Evolutionary conservation across 305 asterid genomes (phyloP), one percentile per base, ranked within the genome.

Genomic region (Andrographis paniculata): DNA sequence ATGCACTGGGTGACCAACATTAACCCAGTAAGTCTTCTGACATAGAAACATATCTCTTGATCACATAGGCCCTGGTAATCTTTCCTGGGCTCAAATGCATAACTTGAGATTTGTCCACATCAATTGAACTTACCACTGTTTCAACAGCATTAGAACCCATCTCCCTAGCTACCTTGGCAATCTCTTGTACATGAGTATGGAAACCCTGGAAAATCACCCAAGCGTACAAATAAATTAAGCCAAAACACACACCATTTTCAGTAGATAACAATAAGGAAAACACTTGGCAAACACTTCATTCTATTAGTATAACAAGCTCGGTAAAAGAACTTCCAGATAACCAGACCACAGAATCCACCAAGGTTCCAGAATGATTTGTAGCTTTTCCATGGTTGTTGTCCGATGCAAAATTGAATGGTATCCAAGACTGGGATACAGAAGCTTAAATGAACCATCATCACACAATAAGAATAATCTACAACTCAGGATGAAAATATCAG

Each of bases 371-470:
- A n/a, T n/a, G 38, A 6, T 11, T 6, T 33, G 2, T 33, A 33
- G 12, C 38, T 33, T 2, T 6, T 59, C 53, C 63, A 50, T 52
- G 55, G 72, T 46, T 42, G 55, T 58, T 66, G 43, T 78, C 80
- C 69, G 53, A 21, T 39, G 80, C 75, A 53, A 75, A 56, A 72
- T 47, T 47, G 68, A 89, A 82, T 39, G 97, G 95, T 52, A 55
- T 50, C 95, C 94, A 89, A 37, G 78, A 93, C 95, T 89, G 78
- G 60, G 39, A 78, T 42, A 33, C 13, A 33, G 11, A 42, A 68
- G 62, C 45, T 40, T 43, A 20, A 41, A 47, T 48, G 18, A 19
- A 47, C 23, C 43, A 40, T 43, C 45, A 56, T 21, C 19, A 39
- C 44, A 61, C 18, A 52, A 42, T 18, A 57, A 51, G 30, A 38